Evolutionary conservation across 2,329 filamentous ascomycete genomes (phyloP).

Genomic region (Fusarium lateritium): DNA sequence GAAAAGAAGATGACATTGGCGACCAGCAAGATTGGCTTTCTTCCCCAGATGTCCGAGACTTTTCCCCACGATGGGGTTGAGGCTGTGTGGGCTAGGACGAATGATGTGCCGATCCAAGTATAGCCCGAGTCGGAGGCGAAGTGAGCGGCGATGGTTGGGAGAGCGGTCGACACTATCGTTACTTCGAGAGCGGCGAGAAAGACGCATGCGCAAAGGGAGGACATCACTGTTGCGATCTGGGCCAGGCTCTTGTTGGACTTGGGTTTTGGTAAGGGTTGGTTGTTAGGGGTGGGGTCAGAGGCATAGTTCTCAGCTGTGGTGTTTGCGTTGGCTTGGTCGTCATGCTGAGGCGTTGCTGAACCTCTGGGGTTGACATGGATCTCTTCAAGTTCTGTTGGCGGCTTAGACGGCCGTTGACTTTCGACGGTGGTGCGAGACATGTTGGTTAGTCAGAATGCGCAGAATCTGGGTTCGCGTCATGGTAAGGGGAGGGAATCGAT

Average conservation of each 20-base stretch:
- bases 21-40: conserved; percentile 66
- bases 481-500: not conserved
- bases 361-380: not conserved
- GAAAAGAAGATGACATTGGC: conserved; percentile 66
- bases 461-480: too few relatives aligned
- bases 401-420: not conserved
- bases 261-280: not conserved
- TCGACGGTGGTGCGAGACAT: conserved; percentile 34
- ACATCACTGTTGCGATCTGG: conserved; percentile 53
- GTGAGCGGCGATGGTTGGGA: conserved; percentile 72
- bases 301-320: not conserved
- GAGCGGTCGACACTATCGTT: conserved; percentile 73
- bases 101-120: conserved; percentile 83
- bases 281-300: not conserved
- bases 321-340: not conserved
- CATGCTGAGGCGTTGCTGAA: not conserved
- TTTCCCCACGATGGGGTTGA: conserved; percentile 80
- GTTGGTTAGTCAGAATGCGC: not conserved
- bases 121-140: conserved; percentile 77
- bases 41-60: conserved; percentile 71
- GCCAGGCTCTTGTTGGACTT: conserved; percentile 29
- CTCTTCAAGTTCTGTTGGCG: not conserved
- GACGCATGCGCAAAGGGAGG: conserved; percentile 57
- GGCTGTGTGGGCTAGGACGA: conserved; percentile 78
- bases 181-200: conserved; percentile 65